A percentile compares a stretch with the other conserved stretches of the same genome.
Evolutionary conservation across 2,329 filamentous ascomycete genomes (phyloP).

Genomic region (Phaeophleospora eucalypticola): DNA sequence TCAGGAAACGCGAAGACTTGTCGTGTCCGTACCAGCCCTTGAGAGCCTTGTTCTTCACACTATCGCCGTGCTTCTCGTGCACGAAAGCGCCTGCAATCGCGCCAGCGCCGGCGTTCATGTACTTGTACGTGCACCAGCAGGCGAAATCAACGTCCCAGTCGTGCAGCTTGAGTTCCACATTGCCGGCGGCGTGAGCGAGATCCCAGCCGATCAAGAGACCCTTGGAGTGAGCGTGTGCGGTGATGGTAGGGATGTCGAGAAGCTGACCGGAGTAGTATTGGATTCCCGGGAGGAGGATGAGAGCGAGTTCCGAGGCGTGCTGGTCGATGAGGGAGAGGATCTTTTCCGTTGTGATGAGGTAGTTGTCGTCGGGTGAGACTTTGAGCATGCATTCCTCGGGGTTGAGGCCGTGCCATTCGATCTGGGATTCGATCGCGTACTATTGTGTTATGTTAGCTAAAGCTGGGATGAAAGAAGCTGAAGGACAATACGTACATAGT

Average conservation of each 20-base stretch:
- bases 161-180: conserved; percentile 73
- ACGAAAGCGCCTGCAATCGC: conserved; percentile 77
- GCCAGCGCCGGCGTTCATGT: conserved; percentile 83
- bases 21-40: conserved; percentile 85
- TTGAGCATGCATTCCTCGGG: conserved; percentile 67
- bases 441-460: conserved; percentile 39
- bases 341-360: conserved; percentile 63
- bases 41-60: conserved; percentile 44
- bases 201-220: conserved; percentile 81
- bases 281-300: conserved; percentile 78
- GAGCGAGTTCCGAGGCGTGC: conserved; percentile 66
- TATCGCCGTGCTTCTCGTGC: conserved; percentile 66
- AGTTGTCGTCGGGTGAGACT: conserved; percentile 58
- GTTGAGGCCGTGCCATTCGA: conserved; percentile 65
- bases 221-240: conserved; percentile 65
- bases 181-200: conserved; percentile 79
- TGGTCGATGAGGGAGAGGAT: conserved; percentile 70
- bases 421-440: conserved; percentile 80
- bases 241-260: conserved; percentile 78
- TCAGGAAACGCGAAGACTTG: conserved; percentile 70
- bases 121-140: conserved; percentile 93
- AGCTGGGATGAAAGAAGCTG: background rate
- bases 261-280: conserved; percentile 90
- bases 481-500: conserved; percentile 56
- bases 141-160: conserved; percentile 92